Evolutionary conservation across 129 eudicot genomes (phyloP).

Genomic region (Artemisia argyi): DNA sequence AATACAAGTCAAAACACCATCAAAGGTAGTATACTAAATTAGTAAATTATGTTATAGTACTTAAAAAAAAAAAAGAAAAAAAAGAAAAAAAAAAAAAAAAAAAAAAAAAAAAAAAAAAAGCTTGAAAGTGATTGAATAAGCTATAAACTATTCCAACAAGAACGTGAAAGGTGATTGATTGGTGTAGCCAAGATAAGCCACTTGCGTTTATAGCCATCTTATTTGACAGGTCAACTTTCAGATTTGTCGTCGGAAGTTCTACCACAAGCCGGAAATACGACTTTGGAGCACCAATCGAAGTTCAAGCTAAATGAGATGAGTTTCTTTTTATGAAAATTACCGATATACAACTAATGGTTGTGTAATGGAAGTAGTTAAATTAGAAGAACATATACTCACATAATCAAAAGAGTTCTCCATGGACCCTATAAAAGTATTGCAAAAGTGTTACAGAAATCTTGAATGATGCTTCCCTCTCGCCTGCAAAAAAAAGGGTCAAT

Average conservation of each 20-base stretch:
- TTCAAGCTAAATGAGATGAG: too few relatives aligned
- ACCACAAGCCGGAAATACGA: too few relatives aligned
- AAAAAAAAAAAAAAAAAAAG: neutral
- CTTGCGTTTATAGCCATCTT: neutral
- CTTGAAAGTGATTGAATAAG: neutral
- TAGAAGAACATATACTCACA: constrained; percentile 1
- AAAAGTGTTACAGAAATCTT: neutral
- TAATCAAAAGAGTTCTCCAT: neutral
- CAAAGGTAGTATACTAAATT: too few relatives aligned
- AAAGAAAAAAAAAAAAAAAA: neutral
- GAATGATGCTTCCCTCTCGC: neutral
- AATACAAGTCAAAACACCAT: too few relatives aligned
- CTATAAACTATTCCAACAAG: neutral
- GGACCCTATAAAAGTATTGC: neutral
- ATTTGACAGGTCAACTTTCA: neutral
- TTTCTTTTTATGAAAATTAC: too few relatives aligned
- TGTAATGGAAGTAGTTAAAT: neutral
- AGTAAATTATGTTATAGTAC: too few relatives aligned
- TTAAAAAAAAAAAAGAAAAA: neutral
- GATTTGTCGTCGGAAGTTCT: neutral
- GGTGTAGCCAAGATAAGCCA: neutral
- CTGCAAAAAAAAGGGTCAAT: neutral
- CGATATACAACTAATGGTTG: neutral
- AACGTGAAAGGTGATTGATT: neutral
- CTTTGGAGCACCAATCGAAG: too few relatives aligned